Evolutionary conservation across 2,329 filamentous ascomycete genomes (phyloP).

Genomic region (Aspergillus amoenus): DNA sequence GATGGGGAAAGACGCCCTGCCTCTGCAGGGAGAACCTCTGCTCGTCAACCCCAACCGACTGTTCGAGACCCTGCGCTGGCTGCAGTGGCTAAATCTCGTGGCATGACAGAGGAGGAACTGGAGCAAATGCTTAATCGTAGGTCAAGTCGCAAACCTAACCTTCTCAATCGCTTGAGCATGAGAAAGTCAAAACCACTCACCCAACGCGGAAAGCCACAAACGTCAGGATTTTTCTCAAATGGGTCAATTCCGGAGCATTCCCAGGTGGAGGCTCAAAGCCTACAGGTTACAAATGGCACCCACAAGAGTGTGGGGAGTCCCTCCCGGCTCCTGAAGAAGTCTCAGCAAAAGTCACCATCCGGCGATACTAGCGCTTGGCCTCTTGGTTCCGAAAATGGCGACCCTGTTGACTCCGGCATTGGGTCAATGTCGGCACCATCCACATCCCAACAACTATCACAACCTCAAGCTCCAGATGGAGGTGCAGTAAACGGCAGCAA

Average conservation of each 20-base stretch:
- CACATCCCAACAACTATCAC: neutral
- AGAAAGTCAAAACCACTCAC: slow-evolving; percentile 25
- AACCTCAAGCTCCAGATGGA: slow-evolving; percentile 16
- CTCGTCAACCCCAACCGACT: slow-evolving; percentile 11
- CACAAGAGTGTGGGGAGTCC: slow-evolving; percentile 15
- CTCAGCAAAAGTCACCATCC: slow-evolving; percentile 20
- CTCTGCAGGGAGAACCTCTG: slow-evolving; percentile 8
- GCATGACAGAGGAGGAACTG: slow-evolving; percentile 47
- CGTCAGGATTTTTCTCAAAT: slow-evolving; percentile 40
- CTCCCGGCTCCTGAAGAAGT: slow-evolving; percentile 30
- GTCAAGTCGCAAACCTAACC: slow-evolving; percentile 27
- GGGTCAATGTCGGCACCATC: neutral
- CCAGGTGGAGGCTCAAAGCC: slow-evolving; percentile 16
- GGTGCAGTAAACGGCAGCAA: slow-evolving; percentile 14
- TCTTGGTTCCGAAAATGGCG: slow-evolving; percentile 16
- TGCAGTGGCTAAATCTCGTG: slow-evolving; percentile 52
- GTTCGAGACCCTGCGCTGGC: slow-evolving; percentile 31
- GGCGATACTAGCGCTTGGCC: slow-evolving; percentile 26
- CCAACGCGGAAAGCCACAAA: slow-evolving; percentile 50
- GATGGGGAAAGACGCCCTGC: slow-evolving; percentile 46
- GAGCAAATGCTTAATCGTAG: slow-evolving; percentile 36
- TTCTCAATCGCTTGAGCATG: slow-evolving; percentile 35
- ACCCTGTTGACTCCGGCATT: slow-evolving; percentile 5
- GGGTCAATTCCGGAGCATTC: slow-evolving; percentile 2
- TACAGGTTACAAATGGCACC: slow-evolving; percentile 8